phyloP scores from a whole-genome alignment of 371 early-diverging fungal genomes.

The Smittium culicis region DNA sequence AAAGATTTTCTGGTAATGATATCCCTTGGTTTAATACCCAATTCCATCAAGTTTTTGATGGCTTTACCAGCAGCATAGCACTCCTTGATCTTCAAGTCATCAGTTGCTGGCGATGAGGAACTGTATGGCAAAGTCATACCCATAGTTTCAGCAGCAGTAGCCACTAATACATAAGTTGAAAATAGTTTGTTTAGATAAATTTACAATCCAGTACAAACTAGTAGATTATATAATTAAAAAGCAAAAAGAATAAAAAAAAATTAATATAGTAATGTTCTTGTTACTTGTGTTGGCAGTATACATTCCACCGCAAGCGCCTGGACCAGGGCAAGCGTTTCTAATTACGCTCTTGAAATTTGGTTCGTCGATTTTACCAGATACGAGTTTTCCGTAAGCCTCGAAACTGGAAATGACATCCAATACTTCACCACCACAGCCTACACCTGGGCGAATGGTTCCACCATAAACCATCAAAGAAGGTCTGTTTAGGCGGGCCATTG shows the following conservation, averaged over 20 bases:
- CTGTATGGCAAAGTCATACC: constrained; percentile 91
- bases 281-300: constrained; percentile 97
- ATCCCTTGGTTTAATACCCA: constrained; percentile 78
- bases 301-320: constrained; percentile 97
- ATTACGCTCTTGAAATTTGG: constrained; percentile 72
- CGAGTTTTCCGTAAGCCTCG: constrained; percentile 85
- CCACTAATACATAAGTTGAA: too few species aligned
- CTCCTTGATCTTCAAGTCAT: constrained; percentile 73
- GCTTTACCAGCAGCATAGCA: constrained; percentile 69
- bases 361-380: constrained; percentile 77
- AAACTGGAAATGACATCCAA: constrained; percentile 91
- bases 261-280: too few species aligned
- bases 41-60: constrained; percentile 70
- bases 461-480: constrained; percentile 92
- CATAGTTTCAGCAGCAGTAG: constrained; percentile 88
- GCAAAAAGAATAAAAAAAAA: too few species aligned
- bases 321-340: constrained; percentile 83
- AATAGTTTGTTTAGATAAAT: too few species aligned
- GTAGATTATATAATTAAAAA: too few species aligned
- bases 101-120: constrained; percentile 78
- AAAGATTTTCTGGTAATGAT: constrained; percentile 87
- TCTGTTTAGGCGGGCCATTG: constrained; percentile 87
- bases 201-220: too few species aligned
- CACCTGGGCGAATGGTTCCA: constrained; percentile 72
- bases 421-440: constrained; percentile 42